phyloP scores from a whole-genome alignment of 345 rosid genomes.

The Aethionema arabicum region DNA sequence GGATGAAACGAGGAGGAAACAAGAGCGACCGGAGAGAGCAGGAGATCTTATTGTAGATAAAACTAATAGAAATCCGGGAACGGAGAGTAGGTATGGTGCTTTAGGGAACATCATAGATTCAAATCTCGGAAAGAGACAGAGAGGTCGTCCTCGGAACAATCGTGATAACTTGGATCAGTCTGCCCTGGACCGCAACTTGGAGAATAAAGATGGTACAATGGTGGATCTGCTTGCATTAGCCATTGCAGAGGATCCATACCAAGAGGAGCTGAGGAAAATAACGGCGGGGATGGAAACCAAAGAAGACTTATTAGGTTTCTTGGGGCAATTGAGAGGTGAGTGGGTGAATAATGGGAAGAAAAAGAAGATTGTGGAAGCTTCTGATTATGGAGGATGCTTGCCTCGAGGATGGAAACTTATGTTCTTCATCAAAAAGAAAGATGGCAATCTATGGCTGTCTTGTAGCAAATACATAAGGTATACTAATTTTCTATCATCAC shows the following conservation, averaged over 20 bases:
- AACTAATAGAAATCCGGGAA: conserved; percentile 14
- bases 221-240: conserved; percentile 39
- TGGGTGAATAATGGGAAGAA: conserved; percentile 68
- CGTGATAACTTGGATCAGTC: conserved; percentile 9
- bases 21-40: conserved; percentile 51
- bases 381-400: conserved; percentile 48
- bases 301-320: conserved; percentile 51
- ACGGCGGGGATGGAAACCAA: conserved; percentile 47
- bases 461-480: conserved; percentile 73
- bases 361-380: conserved; percentile 60
- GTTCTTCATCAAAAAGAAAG: conserved; percentile 56
- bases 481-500: conserved; percentile 21
- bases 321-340: conserved; percentile 56
- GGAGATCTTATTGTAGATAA: conserved; percentile 1
- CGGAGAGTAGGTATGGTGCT: conserved; percentile 18
- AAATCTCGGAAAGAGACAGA: conserved; percentile 48
- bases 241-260: conserved; percentile 46
- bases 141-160: conserved; percentile 62
- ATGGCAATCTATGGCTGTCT: conserved; percentile 44
- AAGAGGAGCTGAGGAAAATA: conserved; percentile 57
- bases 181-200: conserved; percentile 9
- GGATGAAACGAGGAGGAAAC: conserved; percentile 48
- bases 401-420: conserved; percentile 72
- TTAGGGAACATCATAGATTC: conserved; percentile 23
- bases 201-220: conserved; percentile 36